Evolutionary conservation across 345 rosid genomes (phyloP), one percentile per base, ranked within the genome.

Genomic region (Atalantia buxifolia): DNA sequence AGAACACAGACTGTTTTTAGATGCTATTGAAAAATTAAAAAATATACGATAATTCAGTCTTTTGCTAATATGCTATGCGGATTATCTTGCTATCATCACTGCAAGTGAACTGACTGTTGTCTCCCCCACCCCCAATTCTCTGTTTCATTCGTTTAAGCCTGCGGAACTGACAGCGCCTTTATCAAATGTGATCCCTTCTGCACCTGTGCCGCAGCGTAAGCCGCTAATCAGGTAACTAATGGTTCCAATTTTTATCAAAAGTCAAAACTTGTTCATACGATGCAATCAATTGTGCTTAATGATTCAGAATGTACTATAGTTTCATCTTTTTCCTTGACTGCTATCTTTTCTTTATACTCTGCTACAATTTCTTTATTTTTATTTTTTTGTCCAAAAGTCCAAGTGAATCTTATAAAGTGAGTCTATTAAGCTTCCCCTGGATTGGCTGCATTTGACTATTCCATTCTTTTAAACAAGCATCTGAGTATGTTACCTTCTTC

Each of bases 191-290:
- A 65, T 77, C 19, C 71, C 90, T 60, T 61, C 85, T 67, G 85
- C 88, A 7, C 84, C 93, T 25, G 77, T 80, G 38, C 85, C 82
- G 33, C 92, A 81, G 79, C 72, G 85, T 60, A 96, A 91, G 81
- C 99, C 98, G 12, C 82, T 91, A 55, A 94, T 96, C 72, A 90
- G 97, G 99, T 91, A 89, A 76, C 35, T 36, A 2, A 42, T 36
- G 18, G 21, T 63, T 67, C 19, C 27, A 2, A 8, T 8, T 71
- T 25, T 5, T 62, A 7, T 3, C 9, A 55, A 35, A 35, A 2
- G 63, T 72, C 30, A 55, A 36, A 38, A 45, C 28, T 59, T 38
- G 38, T 64, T 6, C 4, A 0, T 24, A 12, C 0, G 9, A 31
- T 24, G 45, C 38, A 35, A 36, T 24, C 9, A 14, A 3, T 9